Percentiles rank a stretch among this genome's conserved stretches.
Conservation (phyloP, 1,284 basidiomycete genomes). For the Chalciporus sp. region DNA sequence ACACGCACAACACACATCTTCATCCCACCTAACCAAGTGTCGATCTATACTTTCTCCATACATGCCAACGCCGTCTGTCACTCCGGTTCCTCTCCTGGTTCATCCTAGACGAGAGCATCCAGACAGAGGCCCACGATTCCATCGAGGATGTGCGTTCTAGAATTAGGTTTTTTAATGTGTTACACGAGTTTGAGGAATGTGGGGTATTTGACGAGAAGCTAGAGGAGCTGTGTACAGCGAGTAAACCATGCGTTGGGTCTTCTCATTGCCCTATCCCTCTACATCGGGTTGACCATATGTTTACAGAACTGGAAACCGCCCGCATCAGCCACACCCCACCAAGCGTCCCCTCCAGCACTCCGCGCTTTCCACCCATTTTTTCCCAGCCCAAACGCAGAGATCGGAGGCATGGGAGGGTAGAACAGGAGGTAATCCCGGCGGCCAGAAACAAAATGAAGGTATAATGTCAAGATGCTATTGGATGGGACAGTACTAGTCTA, state of each 20-base stretch:
- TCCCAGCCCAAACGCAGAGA: constrained; percentile 7
- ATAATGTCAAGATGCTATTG: neutral
- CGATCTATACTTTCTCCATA: constrained; percentile 86
- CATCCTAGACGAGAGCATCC: constrained; percentile 88
- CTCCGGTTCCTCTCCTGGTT: constrained; percentile 96
- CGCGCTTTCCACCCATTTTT: constrained; percentile 3
- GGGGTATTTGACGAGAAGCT: constrained; percentile 87
- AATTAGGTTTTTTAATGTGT: constrained; percentile 84
- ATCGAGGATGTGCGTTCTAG: constrained; percentile 95
- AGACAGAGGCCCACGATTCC: constrained; percentile 93
- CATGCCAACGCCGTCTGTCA: constrained; percentile 85
- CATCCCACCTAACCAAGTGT: constrained; percentile 96
- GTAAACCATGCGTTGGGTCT: constrained; percentile 65
- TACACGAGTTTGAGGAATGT: constrained; percentile 75
- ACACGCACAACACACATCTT: constrained; percentile 74
- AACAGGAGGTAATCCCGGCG: constrained; percentile 14
- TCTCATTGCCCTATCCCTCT: neutral
- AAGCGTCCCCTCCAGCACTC: neutral
- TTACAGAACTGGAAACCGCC: constrained; percentile 55
- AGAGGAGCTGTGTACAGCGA: constrained; percentile 79
- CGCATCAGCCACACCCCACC: constrained; percentile 15
- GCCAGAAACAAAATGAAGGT: neutral
- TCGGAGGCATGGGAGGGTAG: too few relatives aligned
- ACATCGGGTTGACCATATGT: neutral
- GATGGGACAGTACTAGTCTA: too few relatives aligned